Conservation (phyloP, 148 eudicot genomes). For the Silene conica region DNA sequence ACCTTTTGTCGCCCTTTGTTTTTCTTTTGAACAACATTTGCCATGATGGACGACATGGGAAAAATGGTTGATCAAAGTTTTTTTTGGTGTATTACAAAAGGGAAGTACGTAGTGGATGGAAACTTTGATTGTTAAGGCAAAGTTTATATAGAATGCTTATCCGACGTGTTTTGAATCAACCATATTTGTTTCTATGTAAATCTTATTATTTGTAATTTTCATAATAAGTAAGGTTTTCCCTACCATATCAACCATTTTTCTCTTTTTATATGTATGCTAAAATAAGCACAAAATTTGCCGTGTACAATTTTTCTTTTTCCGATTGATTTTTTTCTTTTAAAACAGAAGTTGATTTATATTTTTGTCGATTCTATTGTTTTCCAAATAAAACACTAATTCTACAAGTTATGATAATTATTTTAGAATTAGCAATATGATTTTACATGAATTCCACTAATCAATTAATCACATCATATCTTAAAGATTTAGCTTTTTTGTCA, state of each 20-base stretch:
- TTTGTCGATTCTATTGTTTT: not conserved
- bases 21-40: too few relatives aligned
- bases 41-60: too few relatives aligned
- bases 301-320: not conserved
- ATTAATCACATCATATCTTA: not conserved
- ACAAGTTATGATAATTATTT: too few relatives aligned
- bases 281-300: slow-evolving; percentile 5
- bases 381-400: not conserved
- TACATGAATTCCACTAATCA: not conserved
- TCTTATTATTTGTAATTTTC: not conserved
- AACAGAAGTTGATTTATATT: not conserved
- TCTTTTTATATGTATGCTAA: not conserved
- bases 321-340: not conserved
- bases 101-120: not conserved
- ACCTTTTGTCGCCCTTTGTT: too few relatives aligned
- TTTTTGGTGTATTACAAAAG: slow-evolving; percentile 13
- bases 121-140: not conserved
- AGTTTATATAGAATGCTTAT: slow-evolving; percentile 12
- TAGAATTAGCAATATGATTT: not conserved
- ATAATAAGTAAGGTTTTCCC: not conserved
- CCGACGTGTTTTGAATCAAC: slow-evolving; percentile 7
- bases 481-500: too few relatives aligned
- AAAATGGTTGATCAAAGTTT: not conserved
- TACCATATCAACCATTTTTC: not conserved
- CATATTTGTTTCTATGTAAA: slow-evolving; percentile 16